Percentiles rank a stretch among this genome's conserved stretches.
phyloP scores from a whole-genome alignment of 352 stramenopile species.

The Phytophthora pinifolia region DNA sequence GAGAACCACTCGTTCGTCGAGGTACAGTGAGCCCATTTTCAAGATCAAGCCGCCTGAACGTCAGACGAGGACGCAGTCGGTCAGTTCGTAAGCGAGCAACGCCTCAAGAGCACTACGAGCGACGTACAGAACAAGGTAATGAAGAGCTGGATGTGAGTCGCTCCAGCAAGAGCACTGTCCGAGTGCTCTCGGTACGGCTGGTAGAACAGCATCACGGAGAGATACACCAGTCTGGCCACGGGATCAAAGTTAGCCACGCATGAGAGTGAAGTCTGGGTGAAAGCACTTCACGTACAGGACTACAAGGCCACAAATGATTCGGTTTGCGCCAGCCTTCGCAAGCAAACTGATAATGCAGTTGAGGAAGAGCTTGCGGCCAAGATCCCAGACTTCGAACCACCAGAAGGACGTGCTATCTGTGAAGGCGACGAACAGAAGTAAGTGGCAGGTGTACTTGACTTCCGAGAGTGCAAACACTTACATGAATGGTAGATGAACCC shows the following conservation, averaged over 20 bases:
- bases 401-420: conserved; percentile 62
- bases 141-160: conserved; percentile 79
- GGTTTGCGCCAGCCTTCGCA: conserved; percentile 64
- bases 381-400: conserved; percentile 82
- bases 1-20: conserved; percentile 40
- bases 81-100: neutral
- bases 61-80: neutral
- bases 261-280: neutral
- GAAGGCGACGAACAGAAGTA: neutral
- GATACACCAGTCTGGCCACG: conserved; percentile 57
- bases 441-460: no score
- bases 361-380: conserved; percentile 69
- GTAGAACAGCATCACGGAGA: conserved; percentile 73
- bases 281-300: conserved; percentile 48
- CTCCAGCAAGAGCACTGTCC: conserved; percentile 59
- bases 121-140: conserved; percentile 75
- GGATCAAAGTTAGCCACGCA: neutral
- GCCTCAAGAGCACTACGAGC: neutral
- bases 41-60: conserved; percentile 57
- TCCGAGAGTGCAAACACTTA: conserved; percentile 23
- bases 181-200: conserved; percentile 65
- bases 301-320: conserved; percentile 68
- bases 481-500: conserved; percentile 83
- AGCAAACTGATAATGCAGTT: conserved; percentile 67
- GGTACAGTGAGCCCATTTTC: conserved; percentile 60